A percentile compares a stretch with the other conserved stretches of the same genome.
Conservation (phyloP, 805 yeast genomes). For the Candida ulmi region DNA sequence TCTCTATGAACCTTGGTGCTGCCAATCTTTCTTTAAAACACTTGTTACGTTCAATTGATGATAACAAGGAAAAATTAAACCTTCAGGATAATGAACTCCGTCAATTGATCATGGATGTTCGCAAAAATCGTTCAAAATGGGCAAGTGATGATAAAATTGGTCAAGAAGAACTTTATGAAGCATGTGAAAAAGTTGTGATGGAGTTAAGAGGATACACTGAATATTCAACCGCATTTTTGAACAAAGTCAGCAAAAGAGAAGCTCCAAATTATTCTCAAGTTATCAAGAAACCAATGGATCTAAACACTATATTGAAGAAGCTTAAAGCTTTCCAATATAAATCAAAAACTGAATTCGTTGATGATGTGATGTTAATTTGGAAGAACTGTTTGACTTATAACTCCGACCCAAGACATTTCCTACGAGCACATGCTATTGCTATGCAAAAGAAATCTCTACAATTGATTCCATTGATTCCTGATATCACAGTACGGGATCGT, state of each 20-base stretch:
- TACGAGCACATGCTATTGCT: slow-evolving; percentile 88
- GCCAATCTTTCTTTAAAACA: slow-evolving; percentile 77
- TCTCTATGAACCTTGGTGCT: slow-evolving; percentile 55
- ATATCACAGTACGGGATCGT: slow-evolving; percentile 69
- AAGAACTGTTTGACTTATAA: slow-evolving; percentile 88
- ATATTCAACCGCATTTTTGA: slow-evolving; percentile 92
- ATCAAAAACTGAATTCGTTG: slow-evolving; percentile 87
- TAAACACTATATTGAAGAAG: slow-evolving; percentile 90
- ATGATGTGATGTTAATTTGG: slow-evolving; percentile 94
- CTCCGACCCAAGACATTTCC: slow-evolving; percentile 89
- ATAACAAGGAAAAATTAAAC: slow-evolving; percentile 65
- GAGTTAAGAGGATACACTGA: slow-evolving; percentile 91
- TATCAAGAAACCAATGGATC: slow-evolving; percentile 93
- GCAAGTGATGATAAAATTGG: slow-evolving; percentile 93
- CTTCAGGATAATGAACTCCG: slow-evolving; percentile 81
- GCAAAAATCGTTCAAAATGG: slow-evolving; percentile 96
- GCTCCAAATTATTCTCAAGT: slow-evolving; percentile 94
- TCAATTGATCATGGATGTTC: slow-evolving; percentile 81
- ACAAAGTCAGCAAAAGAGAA: slow-evolving; percentile 94
- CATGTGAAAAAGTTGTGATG: slow-evolving; percentile 90
- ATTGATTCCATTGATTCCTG: slow-evolving; percentile 82
- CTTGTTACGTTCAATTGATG: slow-evolving; percentile 71
- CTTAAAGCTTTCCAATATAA: slow-evolving; percentile 75
- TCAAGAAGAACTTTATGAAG: slow-evolving; percentile 96
- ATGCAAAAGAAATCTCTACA: slow-evolving; percentile 87